Percentiles rank a stretch among this genome's conserved stretches.
Evolutionary conservation across 73 alveolate genomes (phyloP).

Genomic region (Diophrys sp.): DNA sequence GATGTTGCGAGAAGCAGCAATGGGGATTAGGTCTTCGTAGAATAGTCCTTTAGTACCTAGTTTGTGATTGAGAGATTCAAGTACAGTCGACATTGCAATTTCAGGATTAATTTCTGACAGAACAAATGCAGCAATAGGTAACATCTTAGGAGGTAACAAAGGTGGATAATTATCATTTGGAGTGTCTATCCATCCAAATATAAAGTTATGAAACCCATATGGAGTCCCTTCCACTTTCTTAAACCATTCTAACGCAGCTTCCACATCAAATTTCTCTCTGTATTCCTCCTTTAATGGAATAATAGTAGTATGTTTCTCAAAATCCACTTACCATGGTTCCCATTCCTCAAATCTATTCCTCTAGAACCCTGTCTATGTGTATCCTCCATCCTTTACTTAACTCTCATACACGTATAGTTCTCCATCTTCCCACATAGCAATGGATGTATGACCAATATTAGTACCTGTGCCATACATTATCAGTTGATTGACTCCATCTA

Average conservation of each 20-base stretch:
- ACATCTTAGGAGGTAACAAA: conserved; percentile 57
- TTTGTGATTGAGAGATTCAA: not conserved
- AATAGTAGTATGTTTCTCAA: conserved; percentile 37
- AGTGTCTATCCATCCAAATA: conserved; percentile 92
- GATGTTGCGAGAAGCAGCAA: too few relatives aligned
- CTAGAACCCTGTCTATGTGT: conserved; percentile 62
- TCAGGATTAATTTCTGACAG: conserved; percentile 69
- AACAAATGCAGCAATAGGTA: conserved; percentile 63
- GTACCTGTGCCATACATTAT: conserved; percentile 94
- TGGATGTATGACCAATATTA: conserved; percentile 83
- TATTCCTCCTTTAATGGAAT: conserved; percentile 39
- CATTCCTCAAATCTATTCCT: conserved; percentile 59
- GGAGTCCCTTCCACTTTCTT: conserved; percentile 82
- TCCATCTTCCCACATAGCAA: conserved; percentile 69
- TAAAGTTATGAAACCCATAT: conserved; percentile 93
- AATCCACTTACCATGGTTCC: conserved; percentile 35
- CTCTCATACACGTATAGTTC: conserved; percentile 81
- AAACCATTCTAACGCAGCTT: conserved; percentile 82
- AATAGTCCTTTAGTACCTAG: too few relatives aligned
- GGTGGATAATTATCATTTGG: conserved; percentile 80
- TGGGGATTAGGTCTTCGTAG: too few relatives aligned
- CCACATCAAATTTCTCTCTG: too few relatives aligned
- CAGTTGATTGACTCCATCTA: conserved; percentile 91
- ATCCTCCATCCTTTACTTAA: conserved; percentile 88
- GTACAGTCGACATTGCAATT: conserved; percentile 31